Conservation (phyloP, 495 filamentous ascomycete genomes). For the Xylaria venustula region DNA sequence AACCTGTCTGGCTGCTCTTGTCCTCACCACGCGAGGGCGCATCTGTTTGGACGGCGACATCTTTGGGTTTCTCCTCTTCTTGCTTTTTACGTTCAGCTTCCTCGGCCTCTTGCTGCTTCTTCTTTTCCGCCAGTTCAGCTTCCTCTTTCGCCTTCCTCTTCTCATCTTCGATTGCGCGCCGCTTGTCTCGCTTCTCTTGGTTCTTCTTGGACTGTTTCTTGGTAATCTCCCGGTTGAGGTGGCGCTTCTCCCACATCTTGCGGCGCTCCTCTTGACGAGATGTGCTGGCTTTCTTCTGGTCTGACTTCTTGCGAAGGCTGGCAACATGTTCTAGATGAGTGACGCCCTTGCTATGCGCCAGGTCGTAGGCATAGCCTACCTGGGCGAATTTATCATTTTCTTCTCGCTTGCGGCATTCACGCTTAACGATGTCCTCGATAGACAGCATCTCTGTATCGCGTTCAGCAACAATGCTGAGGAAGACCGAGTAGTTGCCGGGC, state of each 20-base stretch:
- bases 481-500: slow-evolving; percentile 76
- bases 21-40: slow-evolving; percentile 17
- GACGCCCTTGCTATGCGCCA: slow-evolving; percentile 81
- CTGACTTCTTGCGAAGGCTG: slow-evolving; percentile 48
- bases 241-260: slow-evolving; percentile 48
- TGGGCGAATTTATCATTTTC: slow-evolving; percentile 79
- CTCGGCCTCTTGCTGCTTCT: slow-evolving; percentile 25
- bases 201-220: slow-evolving; percentile 35
- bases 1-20: slow-evolving; percentile 28
- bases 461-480: slow-evolving; percentile 77
- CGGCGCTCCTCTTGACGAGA: slow-evolving; percentile 44
- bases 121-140: slow-evolving; percentile 13
- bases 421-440: slow-evolving; percentile 70
- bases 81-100: slow-evolving; percentile 30
- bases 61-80: slow-evolving; percentile 41
- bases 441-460: slow-evolving; percentile 51
- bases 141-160: slow-evolving; percentile 42
- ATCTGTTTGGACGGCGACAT: slow-evolving; percentile 39
- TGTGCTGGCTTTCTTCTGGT: slow-evolving; percentile 49
- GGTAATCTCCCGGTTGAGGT: slow-evolving; percentile 36
- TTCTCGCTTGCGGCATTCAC: slow-evolving; percentile 61
- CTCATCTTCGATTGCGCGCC: slow-evolving; percentile 44
- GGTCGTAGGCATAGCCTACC: slow-evolving; percentile 80
- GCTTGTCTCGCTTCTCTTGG: slow-evolving; percentile 49
- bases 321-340: slow-evolving; percentile 60